phyloP scores from a whole-genome alignment of 306 rosid genomes.

The Carpinus fangiana region DNA sequence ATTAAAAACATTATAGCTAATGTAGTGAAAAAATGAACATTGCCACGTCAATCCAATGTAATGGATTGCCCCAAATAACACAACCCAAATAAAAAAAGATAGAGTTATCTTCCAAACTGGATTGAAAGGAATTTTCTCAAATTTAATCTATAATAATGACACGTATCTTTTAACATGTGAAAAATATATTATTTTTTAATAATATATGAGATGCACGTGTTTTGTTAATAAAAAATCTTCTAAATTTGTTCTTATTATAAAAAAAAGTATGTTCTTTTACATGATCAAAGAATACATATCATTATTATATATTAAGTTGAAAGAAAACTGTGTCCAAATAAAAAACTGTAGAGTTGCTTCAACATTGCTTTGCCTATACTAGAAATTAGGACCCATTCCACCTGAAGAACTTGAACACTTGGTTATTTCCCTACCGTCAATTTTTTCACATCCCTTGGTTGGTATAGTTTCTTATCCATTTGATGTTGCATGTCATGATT shows the following conservation, averaged over 20 bases:
- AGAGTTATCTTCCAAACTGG: too few relatives aligned
- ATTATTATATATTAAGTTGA: too few relatives aligned
- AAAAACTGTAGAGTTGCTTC: not conserved
- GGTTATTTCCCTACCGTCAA: not conserved
- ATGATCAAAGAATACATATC: too few relatives aligned
- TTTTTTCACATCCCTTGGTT: not conserved
- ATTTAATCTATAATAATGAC: too few relatives aligned
- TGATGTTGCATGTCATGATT: slow-evolving; percentile 11
- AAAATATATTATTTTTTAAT: too few relatives aligned
- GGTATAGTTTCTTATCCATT: not conserved
- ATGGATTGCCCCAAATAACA: not conserved
- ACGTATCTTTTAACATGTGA: too few relatives aligned
- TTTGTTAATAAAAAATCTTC: too few relatives aligned
- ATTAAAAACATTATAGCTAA: not conserved
- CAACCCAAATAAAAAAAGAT: not conserved
- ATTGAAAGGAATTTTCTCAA: too few relatives aligned
- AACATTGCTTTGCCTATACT: not conserved
- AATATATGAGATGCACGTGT: too few relatives aligned
- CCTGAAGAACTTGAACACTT: not conserved
- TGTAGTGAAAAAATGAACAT: slow-evolving; percentile 17
- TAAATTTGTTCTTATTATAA: too few relatives aligned
- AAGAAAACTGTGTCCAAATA: too few relatives aligned
- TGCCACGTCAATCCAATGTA: slow-evolving; percentile 19
- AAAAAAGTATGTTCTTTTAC: too few relatives aligned
- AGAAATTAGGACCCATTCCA: slow-evolving; percentile 6